phyloP scores from a whole-genome alignment of 352 stramenopile genomes.

The Plasmopara halstedii region DNA sequence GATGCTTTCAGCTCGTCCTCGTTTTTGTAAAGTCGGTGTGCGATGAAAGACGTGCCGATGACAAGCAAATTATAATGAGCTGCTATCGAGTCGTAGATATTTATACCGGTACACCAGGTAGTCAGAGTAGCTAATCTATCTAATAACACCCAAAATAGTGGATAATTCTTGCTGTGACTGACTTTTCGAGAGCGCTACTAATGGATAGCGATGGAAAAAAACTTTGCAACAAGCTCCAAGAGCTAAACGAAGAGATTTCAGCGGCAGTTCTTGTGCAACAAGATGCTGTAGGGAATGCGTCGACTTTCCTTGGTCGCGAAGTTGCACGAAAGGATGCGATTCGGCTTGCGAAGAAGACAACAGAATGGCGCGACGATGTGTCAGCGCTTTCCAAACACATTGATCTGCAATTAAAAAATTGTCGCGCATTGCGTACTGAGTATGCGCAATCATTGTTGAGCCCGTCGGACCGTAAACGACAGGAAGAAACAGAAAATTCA shows the following conservation, averaged over 20 bases:
- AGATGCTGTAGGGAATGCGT: slow-evolving; percentile 26
- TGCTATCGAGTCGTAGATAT: slow-evolving; percentile 25
- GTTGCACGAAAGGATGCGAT: slow-evolving; percentile 39
- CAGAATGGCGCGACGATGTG: slow-evolving; percentile 69
- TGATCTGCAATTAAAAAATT: slow-evolving; percentile 61
- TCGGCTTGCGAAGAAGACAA: slow-evolving; percentile 39
- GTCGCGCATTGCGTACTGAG: slow-evolving; percentile 45
- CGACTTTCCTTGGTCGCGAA: slow-evolving; percentile 5
- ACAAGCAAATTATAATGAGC: slow-evolving; percentile 21
- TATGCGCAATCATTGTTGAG: slow-evolving; percentile 48
- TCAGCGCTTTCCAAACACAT: slow-evolving; percentile 66
- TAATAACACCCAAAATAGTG: slow-evolving; percentile 20
- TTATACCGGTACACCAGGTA: slow-evolving; percentile 29
- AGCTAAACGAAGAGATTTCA: slow-evolving; percentile 60
- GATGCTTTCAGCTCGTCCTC: slow-evolving; percentile 83
- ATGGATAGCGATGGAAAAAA: slow-evolving; percentile 23
- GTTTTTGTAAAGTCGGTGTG: slow-evolving; percentile 57
- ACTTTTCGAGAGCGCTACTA: slow-evolving; percentile 27
- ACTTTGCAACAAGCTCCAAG: slow-evolving; percentile 68
- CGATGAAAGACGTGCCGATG: slow-evolving; percentile 15
- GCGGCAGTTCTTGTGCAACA: slow-evolving; percentile 46
- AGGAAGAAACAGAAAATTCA: slow-evolving; percentile 45
- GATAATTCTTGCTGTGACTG: not conserved
- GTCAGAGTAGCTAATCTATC: slow-evolving; percentile 25
- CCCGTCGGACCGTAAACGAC: slow-evolving; percentile 29